These are phyloP conservation scores for Tolypocladium cylindrosporum DNA, from an alignment of 2,329 filamentous ascomycete species.

Conservation along the genomic window DNA sequence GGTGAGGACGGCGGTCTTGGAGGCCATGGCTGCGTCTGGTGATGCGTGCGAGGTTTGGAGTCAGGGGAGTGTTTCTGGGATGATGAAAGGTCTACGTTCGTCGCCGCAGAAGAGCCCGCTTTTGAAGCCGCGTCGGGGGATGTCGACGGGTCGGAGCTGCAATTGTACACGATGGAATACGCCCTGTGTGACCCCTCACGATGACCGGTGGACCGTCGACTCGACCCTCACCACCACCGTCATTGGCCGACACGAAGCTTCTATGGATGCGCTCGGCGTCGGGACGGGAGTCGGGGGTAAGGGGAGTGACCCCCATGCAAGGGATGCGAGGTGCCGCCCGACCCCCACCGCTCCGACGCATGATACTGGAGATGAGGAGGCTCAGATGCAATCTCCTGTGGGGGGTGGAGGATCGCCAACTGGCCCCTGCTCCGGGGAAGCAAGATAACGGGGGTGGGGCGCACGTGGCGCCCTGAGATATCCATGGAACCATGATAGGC, in stretches of 20 bases:
- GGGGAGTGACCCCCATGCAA: neutral
- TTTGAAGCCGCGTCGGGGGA: neutral
- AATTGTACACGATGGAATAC: neutral
- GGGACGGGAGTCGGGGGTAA: neutral
- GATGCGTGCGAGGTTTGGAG: neutral
- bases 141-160: neutral
- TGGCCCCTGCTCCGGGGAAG: neutral
- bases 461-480: neutral
- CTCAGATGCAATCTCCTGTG: neutral
- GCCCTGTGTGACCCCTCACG: neutral
- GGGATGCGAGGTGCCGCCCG: neutral
- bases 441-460: neutral
- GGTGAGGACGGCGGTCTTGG: slow-evolving; percentile 26
- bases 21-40: slow-evolving; percentile 14
- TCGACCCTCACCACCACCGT: neutral
- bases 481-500: neutral
- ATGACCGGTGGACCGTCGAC: neutral
- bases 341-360: neutral
- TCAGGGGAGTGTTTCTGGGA: neutral
- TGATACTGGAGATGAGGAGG: too few species aligned
- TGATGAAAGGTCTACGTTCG: neutral
- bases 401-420: neutral
- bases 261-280: too few species aligned
- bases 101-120: neutral
- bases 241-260: neutral